These are phyloP conservation scores for Chenopodium suecicum DNA, from an alignment of 148 eudicot genomes.

Conservation along the genomic window DNA sequence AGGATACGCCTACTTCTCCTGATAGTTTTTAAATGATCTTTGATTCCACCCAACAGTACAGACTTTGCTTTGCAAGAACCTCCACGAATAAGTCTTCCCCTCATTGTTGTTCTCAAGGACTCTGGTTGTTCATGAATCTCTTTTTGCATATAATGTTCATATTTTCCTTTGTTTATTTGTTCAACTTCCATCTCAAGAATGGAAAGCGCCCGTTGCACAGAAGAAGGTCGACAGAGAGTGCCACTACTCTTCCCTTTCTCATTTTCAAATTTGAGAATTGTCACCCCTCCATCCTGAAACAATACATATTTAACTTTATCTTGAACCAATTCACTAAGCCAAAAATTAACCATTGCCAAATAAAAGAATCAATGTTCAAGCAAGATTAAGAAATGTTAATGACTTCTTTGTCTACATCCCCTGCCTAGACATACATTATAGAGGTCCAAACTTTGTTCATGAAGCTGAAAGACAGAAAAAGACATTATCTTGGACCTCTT, in stretches of 20 bases:
- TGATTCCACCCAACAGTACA: slow-evolving; percentile 88
- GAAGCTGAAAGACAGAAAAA: background rate
- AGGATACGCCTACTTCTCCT: slow-evolving; percentile 94
- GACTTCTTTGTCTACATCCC: background rate
- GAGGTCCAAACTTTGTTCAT: background rate
- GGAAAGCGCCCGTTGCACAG: slow-evolving; percentile 86
- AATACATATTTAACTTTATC: background rate
- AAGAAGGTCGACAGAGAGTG: slow-evolving; percentile 57
- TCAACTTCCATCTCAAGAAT: slow-evolving; percentile 94
- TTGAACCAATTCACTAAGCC: background rate
- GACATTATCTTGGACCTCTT: background rate
- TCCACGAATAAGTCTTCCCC: slow-evolving; percentile 95
- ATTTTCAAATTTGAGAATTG: slow-evolving; percentile 76
- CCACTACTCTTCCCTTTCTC: slow-evolving; percentile 59
- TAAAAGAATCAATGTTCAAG: background rate
- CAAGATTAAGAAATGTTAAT: background rate
- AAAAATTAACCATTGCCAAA: background rate
- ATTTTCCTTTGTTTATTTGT: slow-evolving; percentile 90
- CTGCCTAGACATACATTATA: background rate
- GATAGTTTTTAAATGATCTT: slow-evolving; percentile 92
- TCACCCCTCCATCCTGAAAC: slow-evolving; percentile 78
- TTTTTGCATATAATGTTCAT: slow-evolving; percentile 93
- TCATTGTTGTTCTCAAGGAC: slow-evolving; percentile 89
- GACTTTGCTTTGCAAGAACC: slow-evolving; percentile 83
- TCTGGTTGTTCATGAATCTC: slow-evolving; percentile 96